These are phyloP conservation scores for Plenodomus tracheiphilus DNA, from an alignment of 2,329 filamentous ascomycete genomes.

Conservation along the genomic window DNA sequence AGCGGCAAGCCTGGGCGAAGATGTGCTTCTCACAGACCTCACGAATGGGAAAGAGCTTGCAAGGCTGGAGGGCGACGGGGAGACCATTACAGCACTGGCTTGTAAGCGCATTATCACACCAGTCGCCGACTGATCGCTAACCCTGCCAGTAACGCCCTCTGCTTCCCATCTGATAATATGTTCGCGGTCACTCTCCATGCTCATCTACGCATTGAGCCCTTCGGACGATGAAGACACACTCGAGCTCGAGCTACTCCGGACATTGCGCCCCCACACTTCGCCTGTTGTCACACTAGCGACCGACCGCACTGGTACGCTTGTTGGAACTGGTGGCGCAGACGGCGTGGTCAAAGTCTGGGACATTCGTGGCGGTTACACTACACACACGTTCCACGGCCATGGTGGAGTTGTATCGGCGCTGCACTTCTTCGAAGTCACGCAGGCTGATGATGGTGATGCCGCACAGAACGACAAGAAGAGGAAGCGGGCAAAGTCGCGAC, in stretches of 20 bases:
- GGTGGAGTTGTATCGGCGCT: slow-evolving; percentile 89
- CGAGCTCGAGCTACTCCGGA: slow-evolving; percentile 68
- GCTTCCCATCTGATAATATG: slow-evolving; percentile 87
- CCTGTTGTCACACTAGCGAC: slow-evolving; percentile 86
- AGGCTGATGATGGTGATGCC: slow-evolving; percentile 51
- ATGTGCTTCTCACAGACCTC: slow-evolving; percentile 84
- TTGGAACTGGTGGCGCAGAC: slow-evolving; percentile 92
- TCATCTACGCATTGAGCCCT: slow-evolving; percentile 75
- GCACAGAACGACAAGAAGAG: slow-evolving; percentile 41
- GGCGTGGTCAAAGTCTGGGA: slow-evolving; percentile 97
- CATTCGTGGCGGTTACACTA: slow-evolving; percentile 84
- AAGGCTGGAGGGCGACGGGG: slow-evolving; percentile 77
- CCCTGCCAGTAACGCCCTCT: slow-evolving; percentile 74
- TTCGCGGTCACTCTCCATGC: slow-evolving; percentile 94
- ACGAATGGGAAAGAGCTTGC: slow-evolving; percentile 80
- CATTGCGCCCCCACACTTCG: slow-evolving; percentile 85
- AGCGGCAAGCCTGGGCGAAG: slow-evolving; percentile 87
- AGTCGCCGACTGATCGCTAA: slow-evolving; percentile 6
- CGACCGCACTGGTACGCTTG: slow-evolving; percentile 82
- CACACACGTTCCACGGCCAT: slow-evolving; percentile 92
- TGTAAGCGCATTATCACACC: slow-evolving; percentile 47
- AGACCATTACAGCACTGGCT: slow-evolving; percentile 74
- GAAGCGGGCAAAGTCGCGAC: slow-evolving; percentile 49
- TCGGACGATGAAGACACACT: slow-evolving; percentile 63
- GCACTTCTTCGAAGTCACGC: slow-evolving; percentile 81